A percentile compares a stretch with the other conserved stretches of the same genome.
Evolutionary conservation across 345 rosid species (phyloP).

Genomic region (Corymbia maculata): DNA sequence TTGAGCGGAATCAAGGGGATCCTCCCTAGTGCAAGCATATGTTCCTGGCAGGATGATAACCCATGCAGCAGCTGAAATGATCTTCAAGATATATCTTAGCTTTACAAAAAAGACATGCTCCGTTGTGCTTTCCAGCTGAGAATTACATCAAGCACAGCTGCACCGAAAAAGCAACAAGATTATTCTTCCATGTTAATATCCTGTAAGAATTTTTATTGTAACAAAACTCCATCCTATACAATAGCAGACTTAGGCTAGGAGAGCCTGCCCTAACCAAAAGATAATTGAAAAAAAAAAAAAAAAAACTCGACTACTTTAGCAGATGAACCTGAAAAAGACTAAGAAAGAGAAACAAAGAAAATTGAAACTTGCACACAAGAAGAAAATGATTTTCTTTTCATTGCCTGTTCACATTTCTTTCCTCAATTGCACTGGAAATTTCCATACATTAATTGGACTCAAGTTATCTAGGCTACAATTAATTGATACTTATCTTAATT

Average conservation of each 20-base stretch:
- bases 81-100: conserved; percentile 87
- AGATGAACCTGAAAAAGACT: not conserved
- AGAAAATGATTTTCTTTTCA: not conserved
- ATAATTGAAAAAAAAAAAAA: no score
- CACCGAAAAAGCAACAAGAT: conserved; percentile 9
- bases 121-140: conserved; percentile 79
- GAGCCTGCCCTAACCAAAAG: not conserved
- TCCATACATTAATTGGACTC: not conserved
- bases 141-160: conserved; percentile 91
- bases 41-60: conserved; percentile 79
- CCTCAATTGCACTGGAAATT: not conserved
- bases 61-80: conserved; percentile 90
- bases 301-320: not conserved
- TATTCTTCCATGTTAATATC: not conserved
- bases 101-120: conserved; percentile 84
- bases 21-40: conserved; percentile 74
- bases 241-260: not conserved
- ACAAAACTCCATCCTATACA: not conserved
- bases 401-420: not conserved
- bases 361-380: not conserved
- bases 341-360: not conserved
- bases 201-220: not conserved
- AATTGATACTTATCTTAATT: not conserved
- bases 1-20: conserved; percentile 82
- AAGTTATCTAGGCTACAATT: not conserved